Conservation (phyloP, 2,329 filamentous ascomycete species). For the Ophiocordyceps polyrhachis-furcata region DNA sequence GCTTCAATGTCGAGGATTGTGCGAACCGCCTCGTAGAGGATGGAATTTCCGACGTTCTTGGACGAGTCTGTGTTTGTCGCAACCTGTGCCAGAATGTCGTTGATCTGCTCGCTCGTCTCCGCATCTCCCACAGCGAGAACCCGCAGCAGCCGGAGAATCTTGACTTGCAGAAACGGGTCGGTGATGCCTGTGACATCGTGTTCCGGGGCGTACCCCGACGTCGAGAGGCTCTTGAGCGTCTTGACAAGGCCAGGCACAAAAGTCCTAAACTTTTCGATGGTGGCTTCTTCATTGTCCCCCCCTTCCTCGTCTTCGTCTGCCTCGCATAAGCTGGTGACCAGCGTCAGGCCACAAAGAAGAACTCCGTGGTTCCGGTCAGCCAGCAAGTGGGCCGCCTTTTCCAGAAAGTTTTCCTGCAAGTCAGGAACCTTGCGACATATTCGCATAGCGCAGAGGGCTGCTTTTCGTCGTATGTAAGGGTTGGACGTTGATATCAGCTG, state of each 20-base stretch:
- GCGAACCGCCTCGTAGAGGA: constrained; percentile 89
- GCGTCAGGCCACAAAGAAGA: constrained; percentile 73
- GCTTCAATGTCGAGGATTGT: constrained; percentile 98
- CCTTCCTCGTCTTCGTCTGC: constrained; percentile 82
- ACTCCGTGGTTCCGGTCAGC: constrained; percentile 94
- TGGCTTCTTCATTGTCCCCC: constrained; percentile 51
- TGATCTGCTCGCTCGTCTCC: constrained; percentile 88
- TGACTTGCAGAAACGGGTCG: constrained; percentile 94
- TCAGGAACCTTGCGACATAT: constrained; percentile 98
- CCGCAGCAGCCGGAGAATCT: constrained; percentile 72
- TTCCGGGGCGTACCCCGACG: constrained; percentile 90
- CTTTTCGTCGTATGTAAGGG: constrained; percentile 95
- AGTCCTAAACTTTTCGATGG: constrained; percentile 79
- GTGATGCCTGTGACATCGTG: constrained; percentile 97
- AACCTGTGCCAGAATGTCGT: constrained; percentile 93
- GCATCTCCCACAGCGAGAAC: constrained; percentile 75
- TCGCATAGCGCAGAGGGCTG: constrained; percentile 94
- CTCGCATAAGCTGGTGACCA: constrained; percentile 85
- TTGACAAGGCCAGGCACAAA: constrained; percentile 74
- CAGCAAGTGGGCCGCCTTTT: constrained; percentile 76
- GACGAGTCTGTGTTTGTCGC: constrained; percentile 95
- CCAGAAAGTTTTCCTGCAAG: constrained; percentile 88
- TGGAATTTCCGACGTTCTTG: constrained; percentile 97
- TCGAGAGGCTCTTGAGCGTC: constrained; percentile 78
- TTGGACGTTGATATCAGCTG: constrained; percentile 80